Percentiles rank a stretch among this genome's conserved stretches.
These are phyloP conservation scores for Saccharomycopsis crataegensis DNA, from an alignment of 1,139 yeast species.

Conservation along the genomic window DNA sequence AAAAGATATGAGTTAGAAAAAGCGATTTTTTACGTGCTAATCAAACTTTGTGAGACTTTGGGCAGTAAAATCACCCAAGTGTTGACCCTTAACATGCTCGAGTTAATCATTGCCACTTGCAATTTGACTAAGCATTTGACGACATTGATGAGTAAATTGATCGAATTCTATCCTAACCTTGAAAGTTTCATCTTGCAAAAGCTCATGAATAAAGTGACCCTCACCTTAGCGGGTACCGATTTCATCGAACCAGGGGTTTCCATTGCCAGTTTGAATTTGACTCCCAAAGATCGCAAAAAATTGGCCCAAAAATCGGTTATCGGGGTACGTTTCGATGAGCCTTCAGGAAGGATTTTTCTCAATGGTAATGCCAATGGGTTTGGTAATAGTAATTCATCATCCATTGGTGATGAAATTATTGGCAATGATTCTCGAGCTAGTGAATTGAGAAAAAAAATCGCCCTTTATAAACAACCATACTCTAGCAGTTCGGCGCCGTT, in stretches of 20 bases:
- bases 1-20: constrained; percentile 17
- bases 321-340: constrained; percentile 15
- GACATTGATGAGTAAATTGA: constrained; percentile 9
- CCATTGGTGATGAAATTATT: constrained; percentile 1
- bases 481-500: constrained; percentile 14
- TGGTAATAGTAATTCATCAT: not conserved
- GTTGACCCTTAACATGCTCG: constrained; percentile 15
- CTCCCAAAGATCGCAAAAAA: constrained; percentile 8
- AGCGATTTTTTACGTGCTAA: constrained; percentile 17
- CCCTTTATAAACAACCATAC: constrained; percentile 14
- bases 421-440: constrained; percentile 11
- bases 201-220: constrained; percentile 9
- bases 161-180: constrained; percentile 15
- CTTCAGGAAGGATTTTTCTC: constrained; percentile 7
- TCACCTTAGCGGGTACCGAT: constrained; percentile 15
- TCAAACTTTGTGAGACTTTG: constrained; percentile 17
- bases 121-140: constrained; percentile 13
- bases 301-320: constrained; percentile 12
- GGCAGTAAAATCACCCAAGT: constrained; percentile 14
- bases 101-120: constrained; percentile 16
- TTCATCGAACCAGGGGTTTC: constrained; percentile 20
- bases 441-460: constrained; percentile 13
- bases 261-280: constrained; percentile 14
- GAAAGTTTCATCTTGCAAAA: constrained; percentile 17
- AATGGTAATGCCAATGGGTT: constrained; percentile 1